phyloP scores from a whole-genome alignment of 1,139 yeast genomes.

The Blastobotrys persicus region DNA sequence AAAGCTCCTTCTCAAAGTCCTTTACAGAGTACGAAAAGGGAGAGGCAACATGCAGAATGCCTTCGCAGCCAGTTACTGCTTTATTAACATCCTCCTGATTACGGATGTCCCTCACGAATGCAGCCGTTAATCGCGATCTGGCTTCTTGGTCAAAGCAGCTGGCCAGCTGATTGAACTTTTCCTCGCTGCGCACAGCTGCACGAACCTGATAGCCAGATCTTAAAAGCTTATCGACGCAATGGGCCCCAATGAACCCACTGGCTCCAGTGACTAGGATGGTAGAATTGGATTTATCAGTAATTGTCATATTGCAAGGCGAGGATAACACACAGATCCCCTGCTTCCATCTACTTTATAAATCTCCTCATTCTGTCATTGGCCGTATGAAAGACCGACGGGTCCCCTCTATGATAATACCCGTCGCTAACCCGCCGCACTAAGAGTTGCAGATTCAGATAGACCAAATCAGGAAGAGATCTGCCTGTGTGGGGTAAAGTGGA shows the following conservation, averaged over 20 bases:
- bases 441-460: not conserved
- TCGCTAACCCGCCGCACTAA: not conserved
- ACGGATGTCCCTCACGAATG: not conserved
- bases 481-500: not conserved
- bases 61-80: not conserved
- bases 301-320: not conserved
- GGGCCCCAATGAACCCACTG: conserved; percentile 56
- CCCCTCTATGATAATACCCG: not conserved
- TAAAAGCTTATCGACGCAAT: conserved; percentile 37
- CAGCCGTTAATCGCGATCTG: not conserved
- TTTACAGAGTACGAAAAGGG: conserved; percentile 46
- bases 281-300: not conserved
- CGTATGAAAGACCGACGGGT: not conserved
- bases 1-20: conserved; percentile 41
- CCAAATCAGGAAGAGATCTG: not conserved
- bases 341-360: not conserved
- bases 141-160: not conserved
- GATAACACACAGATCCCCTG: not conserved
- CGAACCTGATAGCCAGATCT: conserved; percentile 49
- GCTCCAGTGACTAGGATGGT: conserved; percentile 45
- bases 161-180: conserved; percentile 48
- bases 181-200: conserved; percentile 56
- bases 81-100: not conserved
- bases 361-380: not conserved
- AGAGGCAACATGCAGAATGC: conserved; percentile 54